A percentile compares a stretch with the other conserved stretches of the same genome.
phyloP scores from a whole-genome alignment of 169 alveolate species.

The Cryptosporidium sp. region DNA sequence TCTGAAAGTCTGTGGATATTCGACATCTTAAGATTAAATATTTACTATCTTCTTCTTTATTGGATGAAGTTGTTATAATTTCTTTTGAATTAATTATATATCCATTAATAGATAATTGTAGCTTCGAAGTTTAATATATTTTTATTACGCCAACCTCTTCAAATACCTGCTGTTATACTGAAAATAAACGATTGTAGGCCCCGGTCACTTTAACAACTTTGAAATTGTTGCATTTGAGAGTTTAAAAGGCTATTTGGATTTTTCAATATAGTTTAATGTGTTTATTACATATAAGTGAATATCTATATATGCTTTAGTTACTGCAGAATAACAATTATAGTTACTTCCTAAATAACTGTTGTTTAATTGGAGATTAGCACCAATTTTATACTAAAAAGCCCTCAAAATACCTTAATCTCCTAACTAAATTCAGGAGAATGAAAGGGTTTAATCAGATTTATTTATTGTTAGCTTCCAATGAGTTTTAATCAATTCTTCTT shows the following conservation, averaged over 20 bases:
- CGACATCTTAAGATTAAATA: conserved; percentile 42
- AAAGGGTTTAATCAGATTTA: background rate
- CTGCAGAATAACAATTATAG: background rate
- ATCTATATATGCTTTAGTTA: background rate
- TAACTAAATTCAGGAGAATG: background rate
- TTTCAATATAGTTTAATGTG: background rate
- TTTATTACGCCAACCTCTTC: background rate
- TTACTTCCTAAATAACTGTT: background rate
- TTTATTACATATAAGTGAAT: background rate
- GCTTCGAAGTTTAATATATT: background rate
- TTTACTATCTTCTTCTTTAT: background rate
- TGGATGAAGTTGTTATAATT: background rate
- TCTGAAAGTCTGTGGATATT: conserved; percentile 72
- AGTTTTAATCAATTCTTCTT: background rate
- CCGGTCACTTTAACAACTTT: background rate
- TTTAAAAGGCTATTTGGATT: background rate
- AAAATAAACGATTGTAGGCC: background rate
- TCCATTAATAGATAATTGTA: background rate
- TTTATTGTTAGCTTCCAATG: background rate
- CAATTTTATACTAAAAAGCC: background rate
- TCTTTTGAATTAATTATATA: background rate
- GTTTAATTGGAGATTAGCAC: background rate
- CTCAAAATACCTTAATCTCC: background rate
- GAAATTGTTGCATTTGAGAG: conserved; percentile 3
- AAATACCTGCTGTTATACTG: background rate